A percentile compares a stretch with the other conserved stretches of the same genome.
Evolutionary conservation across 345 rosid species (phyloP).

Genomic region (Alliaria petiolata): DNA sequence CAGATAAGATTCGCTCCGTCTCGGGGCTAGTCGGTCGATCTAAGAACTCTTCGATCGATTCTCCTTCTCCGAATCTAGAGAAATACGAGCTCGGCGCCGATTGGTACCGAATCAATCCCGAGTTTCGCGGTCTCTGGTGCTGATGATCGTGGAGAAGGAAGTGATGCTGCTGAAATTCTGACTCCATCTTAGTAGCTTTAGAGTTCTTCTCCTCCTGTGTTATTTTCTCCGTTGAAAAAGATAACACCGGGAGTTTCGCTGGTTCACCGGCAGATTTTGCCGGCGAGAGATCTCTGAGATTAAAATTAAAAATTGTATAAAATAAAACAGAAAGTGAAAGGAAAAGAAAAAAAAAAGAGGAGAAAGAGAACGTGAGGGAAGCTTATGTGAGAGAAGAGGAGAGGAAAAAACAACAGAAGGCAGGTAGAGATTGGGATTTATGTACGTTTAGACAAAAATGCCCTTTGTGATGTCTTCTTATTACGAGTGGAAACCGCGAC

Average conservation of each 20-base stretch:
- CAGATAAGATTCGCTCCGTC: slow-evolving; percentile 54
- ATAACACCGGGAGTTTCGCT: background rate
- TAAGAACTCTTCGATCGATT: slow-evolving; percentile 52
- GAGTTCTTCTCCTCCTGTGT: background rate
- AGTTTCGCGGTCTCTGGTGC: slow-evolving; percentile 44
- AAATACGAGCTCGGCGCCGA: slow-evolving; percentile 69
- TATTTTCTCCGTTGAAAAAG: background rate
- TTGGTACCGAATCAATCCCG: slow-evolving; percentile 57
- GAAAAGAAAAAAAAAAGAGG: no score
- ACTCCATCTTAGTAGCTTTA: slow-evolving; percentile 45
- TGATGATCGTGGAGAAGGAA: slow-evolving; percentile 40
- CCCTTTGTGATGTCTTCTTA: slow-evolving; percentile 10
- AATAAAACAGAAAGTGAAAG: background rate
- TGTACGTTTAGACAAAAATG: background rate
- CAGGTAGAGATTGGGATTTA: slow-evolving; percentile 34
- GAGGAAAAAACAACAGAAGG: slow-evolving; percentile 28
- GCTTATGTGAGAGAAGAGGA: slow-evolving; percentile 2
- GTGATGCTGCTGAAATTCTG: slow-evolving; percentile 51
- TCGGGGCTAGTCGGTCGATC: slow-evolving; percentile 65
- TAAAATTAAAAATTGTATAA: background rate
- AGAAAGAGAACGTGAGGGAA: slow-evolving; percentile 19
- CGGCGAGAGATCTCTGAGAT: slow-evolving; percentile 25
- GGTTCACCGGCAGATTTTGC: slow-evolving; percentile 16
- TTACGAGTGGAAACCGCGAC: slow-evolving; percentile 22
- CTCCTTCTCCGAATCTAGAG: slow-evolving; percentile 38